These are phyloP conservation scores for Grigorovia jiainica DNA, from an alignment of 805 yeast species.

Conservation along the genomic window DNA sequence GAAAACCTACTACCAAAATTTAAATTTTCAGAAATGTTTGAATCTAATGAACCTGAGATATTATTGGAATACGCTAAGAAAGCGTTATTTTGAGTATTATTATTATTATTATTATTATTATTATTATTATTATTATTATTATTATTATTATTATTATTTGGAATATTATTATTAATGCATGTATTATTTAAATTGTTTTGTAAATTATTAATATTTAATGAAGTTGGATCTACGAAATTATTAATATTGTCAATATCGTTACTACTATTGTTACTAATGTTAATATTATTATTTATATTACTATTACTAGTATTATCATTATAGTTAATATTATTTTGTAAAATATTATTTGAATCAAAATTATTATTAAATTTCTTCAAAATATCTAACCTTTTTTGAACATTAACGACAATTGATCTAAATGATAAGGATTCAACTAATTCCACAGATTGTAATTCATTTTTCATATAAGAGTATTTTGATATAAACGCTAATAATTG, in stretches of 20 bases:
- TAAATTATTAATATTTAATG: neutral
- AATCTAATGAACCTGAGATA: too few relatives aligned
- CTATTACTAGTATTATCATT: too few relatives aligned
- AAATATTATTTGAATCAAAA: neutral
- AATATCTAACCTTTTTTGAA: slow-evolving; percentile 7
- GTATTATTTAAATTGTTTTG: too few relatives aligned
- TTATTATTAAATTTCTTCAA: neutral
- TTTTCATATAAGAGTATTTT: slow-evolving; percentile 75
- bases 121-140: neutral
- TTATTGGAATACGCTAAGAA: too few relatives aligned
- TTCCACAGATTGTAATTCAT: slow-evolving; percentile 63
- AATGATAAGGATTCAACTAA: slow-evolving; percentile 62
- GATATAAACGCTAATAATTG: slow-evolving; percentile 90
- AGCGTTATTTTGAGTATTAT: neutral
- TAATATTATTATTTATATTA: neutral
- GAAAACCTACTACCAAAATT: neutral
- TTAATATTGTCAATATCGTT: slow-evolving; percentile 2
- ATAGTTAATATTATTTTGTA: neutral
- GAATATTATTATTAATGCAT: neutral
- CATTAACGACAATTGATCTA: slow-evolving; percentile 27
- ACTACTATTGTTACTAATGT: neutral
- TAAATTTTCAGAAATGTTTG: too few relatives aligned
- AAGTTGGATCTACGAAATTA: neutral
- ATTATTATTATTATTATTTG: neutral
- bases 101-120: neutral